These are phyloP conservation scores for Ophiobolus disseminans DNA, from an alignment of 2,329 filamentous ascomycete species.

Conservation along the genomic window DNA sequence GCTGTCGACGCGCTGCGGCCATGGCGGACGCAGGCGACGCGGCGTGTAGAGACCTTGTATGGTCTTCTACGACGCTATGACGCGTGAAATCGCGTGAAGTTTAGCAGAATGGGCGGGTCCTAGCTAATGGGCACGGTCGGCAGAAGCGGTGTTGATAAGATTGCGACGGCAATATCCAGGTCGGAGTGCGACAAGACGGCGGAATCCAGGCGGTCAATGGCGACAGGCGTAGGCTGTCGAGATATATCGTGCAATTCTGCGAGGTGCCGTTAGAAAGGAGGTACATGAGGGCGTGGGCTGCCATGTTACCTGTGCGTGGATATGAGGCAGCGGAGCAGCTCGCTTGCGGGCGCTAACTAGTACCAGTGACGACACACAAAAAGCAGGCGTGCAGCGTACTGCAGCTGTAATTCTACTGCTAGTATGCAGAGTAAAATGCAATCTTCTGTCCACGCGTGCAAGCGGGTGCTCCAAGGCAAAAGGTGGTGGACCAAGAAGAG, in stretches of 20 bases:
- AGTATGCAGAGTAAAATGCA: not conserved
- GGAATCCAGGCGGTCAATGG: slow-evolving; percentile 24
- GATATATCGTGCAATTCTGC: slow-evolving; percentile 23
- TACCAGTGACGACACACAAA: slow-evolving; percentile 33
- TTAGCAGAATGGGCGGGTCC: slow-evolving; percentile 29
- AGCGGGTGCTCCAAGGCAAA: not conserved
- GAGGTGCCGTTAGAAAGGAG: slow-evolving; percentile 32
- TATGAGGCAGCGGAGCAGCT: slow-evolving; percentile 43
- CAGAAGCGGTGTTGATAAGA: slow-evolving; percentile 33
- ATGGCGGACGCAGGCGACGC: slow-evolving; percentile 47
- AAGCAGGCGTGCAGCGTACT: slow-evolving; percentile 20
- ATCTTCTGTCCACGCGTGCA: not conserved
- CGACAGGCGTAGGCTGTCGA: slow-evolving; percentile 25
- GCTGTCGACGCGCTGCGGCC: slow-evolving; percentile 64
- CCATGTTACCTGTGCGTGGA: slow-evolving; percentile 37
- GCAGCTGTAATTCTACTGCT: slow-evolving; percentile 10
- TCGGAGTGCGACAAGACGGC: slow-evolving; percentile 13
- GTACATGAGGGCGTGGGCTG: slow-evolving; percentile 30
- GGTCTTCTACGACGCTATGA: slow-evolving; percentile 42
- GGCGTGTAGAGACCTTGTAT: slow-evolving; percentile 39
- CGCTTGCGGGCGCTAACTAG: slow-evolving; percentile 43
- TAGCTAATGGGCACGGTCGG: slow-evolving; percentile 35
- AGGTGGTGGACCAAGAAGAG: not conserved
- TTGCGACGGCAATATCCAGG: slow-evolving; percentile 44
- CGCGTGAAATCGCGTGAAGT: slow-evolving; percentile 51